Evolutionary conservation across 1,284 basidiomycete genomes (phyloP).

Genomic region (Athelia psychrophila): DNA sequence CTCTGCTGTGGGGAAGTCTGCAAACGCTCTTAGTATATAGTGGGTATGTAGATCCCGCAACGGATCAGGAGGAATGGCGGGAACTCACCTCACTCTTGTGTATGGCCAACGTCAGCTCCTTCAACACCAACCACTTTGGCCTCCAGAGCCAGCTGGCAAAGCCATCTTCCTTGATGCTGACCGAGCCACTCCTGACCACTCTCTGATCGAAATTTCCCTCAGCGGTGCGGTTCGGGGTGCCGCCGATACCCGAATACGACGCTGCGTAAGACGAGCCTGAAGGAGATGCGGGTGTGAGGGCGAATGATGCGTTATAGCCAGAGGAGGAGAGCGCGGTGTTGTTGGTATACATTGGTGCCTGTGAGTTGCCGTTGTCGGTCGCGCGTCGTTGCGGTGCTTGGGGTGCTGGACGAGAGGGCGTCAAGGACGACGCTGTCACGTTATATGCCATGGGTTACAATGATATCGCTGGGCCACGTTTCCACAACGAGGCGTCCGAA

Average conservation of each 20-base stretch:
- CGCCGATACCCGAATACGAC: constrained; percentile 73
- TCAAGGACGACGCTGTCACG: constrained; percentile 35
- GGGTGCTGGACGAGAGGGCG: constrained; percentile 62
- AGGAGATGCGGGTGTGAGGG: constrained; percentile 45
- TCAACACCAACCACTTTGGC: constrained; percentile 87
- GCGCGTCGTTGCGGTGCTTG: constrained; percentile 55
- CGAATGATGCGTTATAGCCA: constrained; percentile 59
- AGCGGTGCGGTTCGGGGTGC: constrained; percentile 62
- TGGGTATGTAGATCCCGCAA: not conserved
- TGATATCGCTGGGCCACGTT: too few relatives aligned
- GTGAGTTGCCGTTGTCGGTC: constrained; percentile 27
- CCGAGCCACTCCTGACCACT: constrained; percentile 65
- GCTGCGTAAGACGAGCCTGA: constrained; percentile 57
- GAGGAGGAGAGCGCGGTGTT: constrained; percentile 43
- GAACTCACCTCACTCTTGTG: constrained; percentile 88
- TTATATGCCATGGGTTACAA: constrained; percentile 5
- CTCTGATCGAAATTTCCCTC: constrained; percentile 36
- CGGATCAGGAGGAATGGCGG: not conserved
- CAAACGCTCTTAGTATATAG: constrained; percentile 6
- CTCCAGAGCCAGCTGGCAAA: constrained; percentile 92
- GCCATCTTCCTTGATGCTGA: constrained; percentile 87
- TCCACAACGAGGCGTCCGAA: not conserved
- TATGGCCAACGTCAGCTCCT: constrained; percentile 78
- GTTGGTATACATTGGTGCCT: constrained; percentile 27
- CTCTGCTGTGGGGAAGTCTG: constrained; percentile 66